These are phyloP conservation scores for Psidium guajava DNA, from an alignment of 345 rosid genomes.

Conservation along the genomic window DNA sequence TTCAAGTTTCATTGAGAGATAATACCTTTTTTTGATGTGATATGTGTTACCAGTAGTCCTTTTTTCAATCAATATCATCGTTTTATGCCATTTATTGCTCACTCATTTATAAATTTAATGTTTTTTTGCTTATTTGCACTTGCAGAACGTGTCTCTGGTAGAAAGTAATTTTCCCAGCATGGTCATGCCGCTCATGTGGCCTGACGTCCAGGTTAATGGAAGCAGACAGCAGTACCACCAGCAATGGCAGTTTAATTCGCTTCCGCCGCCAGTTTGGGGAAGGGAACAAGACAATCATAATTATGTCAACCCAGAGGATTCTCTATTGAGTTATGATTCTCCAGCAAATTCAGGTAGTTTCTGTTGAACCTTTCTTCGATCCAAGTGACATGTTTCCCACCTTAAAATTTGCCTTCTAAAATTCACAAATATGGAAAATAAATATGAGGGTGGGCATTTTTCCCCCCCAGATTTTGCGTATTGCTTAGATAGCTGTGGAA, in stretches of 20 bases:
- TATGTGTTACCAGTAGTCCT: not conserved
- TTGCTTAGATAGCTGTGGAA: not conserved
- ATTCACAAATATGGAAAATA: not conserved
- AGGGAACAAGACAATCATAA: conserved; percentile 50
- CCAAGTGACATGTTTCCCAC: not conserved
- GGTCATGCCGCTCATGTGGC: conserved; percentile 55
- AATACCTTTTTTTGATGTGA: not conserved
- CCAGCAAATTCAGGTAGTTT: conserved; percentile 54
- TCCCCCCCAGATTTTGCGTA: not conserved
- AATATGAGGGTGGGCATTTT: not conserved
- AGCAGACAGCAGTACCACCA: conserved; percentile 57
- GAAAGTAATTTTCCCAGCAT: conserved; percentile 52
- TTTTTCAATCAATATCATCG: not conserved
- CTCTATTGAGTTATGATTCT: conserved; percentile 53
- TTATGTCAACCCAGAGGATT: conserved; percentile 43
- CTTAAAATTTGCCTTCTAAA: not conserved
- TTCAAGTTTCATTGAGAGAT: not conserved
- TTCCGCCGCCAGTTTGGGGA: conserved; percentile 62
- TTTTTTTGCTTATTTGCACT: not conserved
- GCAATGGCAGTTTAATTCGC: conserved; percentile 52
- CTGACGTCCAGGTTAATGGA: conserved; percentile 41
- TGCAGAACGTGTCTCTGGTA: conserved; percentile 52
- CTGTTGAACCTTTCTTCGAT: not conserved
- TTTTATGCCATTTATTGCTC: not conserved
- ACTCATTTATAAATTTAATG: not conserved